Evolutionary conservation across 2,329 filamentous ascomycete species (phyloP), one percentile per base, ranked within the genome.

Genomic region (Aspergillus nomiae): DNA sequence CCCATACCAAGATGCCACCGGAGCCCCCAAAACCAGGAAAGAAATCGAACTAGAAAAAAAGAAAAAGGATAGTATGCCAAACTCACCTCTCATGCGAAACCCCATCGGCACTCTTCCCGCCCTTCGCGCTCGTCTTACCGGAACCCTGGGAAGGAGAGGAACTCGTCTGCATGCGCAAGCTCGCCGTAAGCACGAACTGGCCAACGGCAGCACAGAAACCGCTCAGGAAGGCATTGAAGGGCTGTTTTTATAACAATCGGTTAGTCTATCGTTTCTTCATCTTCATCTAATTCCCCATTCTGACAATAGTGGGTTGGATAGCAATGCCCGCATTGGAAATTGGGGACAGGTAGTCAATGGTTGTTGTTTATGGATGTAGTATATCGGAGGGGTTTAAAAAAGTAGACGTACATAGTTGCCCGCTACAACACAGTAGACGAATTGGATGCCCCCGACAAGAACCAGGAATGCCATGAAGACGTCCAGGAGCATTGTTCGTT

Each of bases 181-280:
- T 89, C 84, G 92, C 92, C 57, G 95, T 97, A 70, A 99, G 87
- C 66, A 99, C 95, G 78, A 99, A 99, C 78, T 99, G 95, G 65
- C 95, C 95, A 67, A 99, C 94, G 1, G 94, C 95, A 19, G 94
- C 92, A 65, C 88, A 89, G 83, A 99, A 99, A 55, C 95, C 96
- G 36, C 94, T 92, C 36, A 99, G 88, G 83, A 99, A 99, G 68
- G 96, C 95, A 78, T 99, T 99, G 85, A 99, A 99, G 11, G 95
- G 95, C 94, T 36, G 5, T 36, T 36, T 21, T 41, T 41, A 2
- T 41, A 41, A 6, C 12, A 14, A 53, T 48, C 10, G 2, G 32
- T 34, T 34, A 34, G 32, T 11, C 32, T 12, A 34, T 11, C 26
- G 26, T 28, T 28, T 28, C 26, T 28, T 5, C 26, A 28, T 28